phyloP scores from a whole-genome alignment of 2,329 filamentous ascomycete species.

The Blumeria hordei region DNA sequence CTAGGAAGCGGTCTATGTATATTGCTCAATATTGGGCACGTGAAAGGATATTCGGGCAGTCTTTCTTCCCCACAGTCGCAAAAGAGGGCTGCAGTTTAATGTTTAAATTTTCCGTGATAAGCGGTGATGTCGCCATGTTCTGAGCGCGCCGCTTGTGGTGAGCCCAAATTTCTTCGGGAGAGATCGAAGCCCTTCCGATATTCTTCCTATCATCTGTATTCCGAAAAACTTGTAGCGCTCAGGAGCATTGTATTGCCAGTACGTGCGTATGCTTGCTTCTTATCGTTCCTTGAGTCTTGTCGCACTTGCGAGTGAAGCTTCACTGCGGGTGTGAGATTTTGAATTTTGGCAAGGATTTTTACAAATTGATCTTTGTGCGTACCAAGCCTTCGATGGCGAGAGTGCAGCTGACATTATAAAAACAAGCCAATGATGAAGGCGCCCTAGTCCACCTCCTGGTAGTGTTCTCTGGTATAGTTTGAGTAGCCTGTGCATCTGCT shows the following conservation, averaged over 20 bases:
- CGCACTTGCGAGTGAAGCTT: not conserved
- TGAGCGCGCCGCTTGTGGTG: not conserved
- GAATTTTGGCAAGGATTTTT: too few relatives aligned
- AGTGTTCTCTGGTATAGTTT: too few relatives aligned
- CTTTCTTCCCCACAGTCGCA: not conserved
- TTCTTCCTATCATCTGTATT: not conserved
- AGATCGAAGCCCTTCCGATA: not conserved
- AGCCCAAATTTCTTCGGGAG: not conserved
- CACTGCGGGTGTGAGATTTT: not conserved
- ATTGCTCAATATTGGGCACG: not conserved
- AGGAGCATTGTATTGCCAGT: conserved; percentile 3
- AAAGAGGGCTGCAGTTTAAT: not conserved
- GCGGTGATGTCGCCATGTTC: not conserved
- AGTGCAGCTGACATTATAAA: too few relatives aligned
- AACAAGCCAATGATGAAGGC: too few relatives aligned
- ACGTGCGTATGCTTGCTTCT: not conserved
- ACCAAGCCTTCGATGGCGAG: too few relatives aligned
- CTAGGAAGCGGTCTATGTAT: not conserved
- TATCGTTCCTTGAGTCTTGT: not conserved
- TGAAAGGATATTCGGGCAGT: not conserved
- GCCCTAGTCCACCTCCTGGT: too few relatives aligned
- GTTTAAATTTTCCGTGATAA: not conserved
- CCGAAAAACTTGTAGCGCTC: not conserved
- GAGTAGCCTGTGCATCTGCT: too few relatives aligned
- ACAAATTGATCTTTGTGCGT: too few relatives aligned